Evolutionary conservation across 2,329 filamentous ascomycete genomes (phyloP).

Genomic region (Aspergillus alliaceus): DNA sequence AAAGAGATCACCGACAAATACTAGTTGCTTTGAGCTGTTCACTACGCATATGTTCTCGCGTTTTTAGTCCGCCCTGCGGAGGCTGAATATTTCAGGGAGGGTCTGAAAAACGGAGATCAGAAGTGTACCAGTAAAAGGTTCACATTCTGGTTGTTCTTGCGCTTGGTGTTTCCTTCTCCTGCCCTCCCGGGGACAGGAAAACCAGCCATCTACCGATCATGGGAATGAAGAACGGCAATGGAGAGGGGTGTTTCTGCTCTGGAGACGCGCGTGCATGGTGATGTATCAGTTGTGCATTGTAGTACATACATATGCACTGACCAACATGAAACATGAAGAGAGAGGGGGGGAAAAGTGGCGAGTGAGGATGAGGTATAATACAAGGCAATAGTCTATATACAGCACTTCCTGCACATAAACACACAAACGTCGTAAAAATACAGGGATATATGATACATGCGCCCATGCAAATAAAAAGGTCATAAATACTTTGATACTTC

Average conservation of each 20-base stretch:
- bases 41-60: conserved; percentile 49
- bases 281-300: background rate
- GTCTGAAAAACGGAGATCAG: conserved; percentile 54
- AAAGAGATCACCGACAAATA: background rate
- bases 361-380: conserved; percentile 21
- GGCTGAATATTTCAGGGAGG: conserved; percentile 48
- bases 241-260: conserved; percentile 50
- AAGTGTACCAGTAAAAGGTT: conserved; percentile 32
- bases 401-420: conserved; percentile 5
- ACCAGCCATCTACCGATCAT: conserved; percentile 53
- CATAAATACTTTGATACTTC: background rate
- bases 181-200: conserved; percentile 23
- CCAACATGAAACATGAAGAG: background rate
- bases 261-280: conserved; percentile 14
- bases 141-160: conserved; percentile 49
- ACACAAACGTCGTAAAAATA: conserved; percentile 6
- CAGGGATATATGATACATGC: conserved; percentile 8
- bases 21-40: too few species aligned
- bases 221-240: conserved; percentile 48
- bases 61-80: conserved; percentile 58
- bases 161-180: conserved; percentile 35
- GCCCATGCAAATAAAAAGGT: background rate
- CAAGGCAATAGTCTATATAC: conserved; percentile 24
- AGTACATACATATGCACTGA: background rate
- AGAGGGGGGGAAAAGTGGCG: background rate